Percentiles rank a stretch among this genome's conserved stretches.
phyloP scores from a whole-genome alignment of 1,139 yeast species.

The Petasospora fabianii region DNA sequence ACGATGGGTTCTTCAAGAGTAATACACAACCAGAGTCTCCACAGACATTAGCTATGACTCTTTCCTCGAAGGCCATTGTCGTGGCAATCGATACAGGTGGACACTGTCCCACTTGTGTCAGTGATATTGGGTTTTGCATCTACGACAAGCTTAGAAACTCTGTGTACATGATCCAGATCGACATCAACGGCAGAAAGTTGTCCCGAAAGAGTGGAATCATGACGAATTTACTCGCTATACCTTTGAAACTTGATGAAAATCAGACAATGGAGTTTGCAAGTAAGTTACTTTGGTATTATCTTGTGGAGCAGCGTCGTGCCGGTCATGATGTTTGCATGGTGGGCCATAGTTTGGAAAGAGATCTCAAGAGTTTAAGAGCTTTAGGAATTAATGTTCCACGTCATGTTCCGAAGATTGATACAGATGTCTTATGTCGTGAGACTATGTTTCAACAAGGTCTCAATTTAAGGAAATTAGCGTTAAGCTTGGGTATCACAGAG shows the following conservation, averaged over 20 bases:
- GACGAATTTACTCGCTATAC: slow-evolving; percentile 7
- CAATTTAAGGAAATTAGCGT: slow-evolving; percentile 8
- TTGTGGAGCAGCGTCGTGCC: neutral
- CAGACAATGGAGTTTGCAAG: slow-evolving; percentile 3
- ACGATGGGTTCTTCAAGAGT: neutral
- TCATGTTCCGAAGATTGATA: slow-evolving; percentile 8
- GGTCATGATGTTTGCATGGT: slow-evolving; percentile 11
- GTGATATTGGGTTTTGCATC: slow-evolving; percentile 15
- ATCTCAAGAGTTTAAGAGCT: slow-evolving; percentile 4
- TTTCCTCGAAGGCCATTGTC: slow-evolving; percentile 8
- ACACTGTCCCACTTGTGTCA: neutral
- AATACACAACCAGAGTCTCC: neutral
- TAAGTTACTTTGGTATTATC: slow-evolving; percentile 2
- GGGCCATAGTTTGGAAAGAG: slow-evolving; percentile 16
- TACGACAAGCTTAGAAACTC: slow-evolving; percentile 10
- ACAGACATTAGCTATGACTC: neutral
- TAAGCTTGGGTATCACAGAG: slow-evolving; percentile 3
- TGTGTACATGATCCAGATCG: slow-evolving; percentile 13
- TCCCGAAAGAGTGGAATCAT: slow-evolving; percentile 3
- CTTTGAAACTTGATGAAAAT: slow-evolving; percentile 2
- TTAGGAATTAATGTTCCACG: slow-evolving; percentile 3
- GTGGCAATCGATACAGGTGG: slow-evolving; percentile 16
- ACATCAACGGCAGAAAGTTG: slow-evolving; percentile 9
- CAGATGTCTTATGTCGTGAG: slow-evolving; percentile 7
- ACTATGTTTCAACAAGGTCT: neutral